phyloP scores from a whole-genome alignment of 148 eudicot species.

The Limonium bicolor region DNA sequence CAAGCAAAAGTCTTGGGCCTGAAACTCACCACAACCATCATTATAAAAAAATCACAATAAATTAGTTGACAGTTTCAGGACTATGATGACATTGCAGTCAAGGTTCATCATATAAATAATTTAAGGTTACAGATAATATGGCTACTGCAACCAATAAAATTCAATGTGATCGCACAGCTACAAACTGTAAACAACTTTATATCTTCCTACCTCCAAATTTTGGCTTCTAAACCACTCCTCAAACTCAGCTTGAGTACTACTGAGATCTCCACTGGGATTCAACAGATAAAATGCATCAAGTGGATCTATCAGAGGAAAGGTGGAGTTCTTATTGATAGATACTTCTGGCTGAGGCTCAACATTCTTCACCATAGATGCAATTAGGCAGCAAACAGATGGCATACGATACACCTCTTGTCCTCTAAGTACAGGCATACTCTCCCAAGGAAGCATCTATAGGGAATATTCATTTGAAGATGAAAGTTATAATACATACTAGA shows the following conservation, averaged over 20 bases:
- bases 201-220: constrained; percentile 58
- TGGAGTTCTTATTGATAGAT: constrained; percentile 10
- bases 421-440: constrained; percentile 68
- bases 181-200: too few relatives aligned
- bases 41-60: too few relatives aligned
- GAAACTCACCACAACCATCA: too few relatives aligned
- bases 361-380: constrained; percentile 39
- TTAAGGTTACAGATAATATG: too few relatives aligned
- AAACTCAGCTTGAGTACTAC: constrained; percentile 57
- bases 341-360: constrained; percentile 16
- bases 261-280: constrained; percentile 92
- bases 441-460: constrained; percentile 94
- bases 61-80: too few relatives aligned
- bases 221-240: constrained; percentile 74
- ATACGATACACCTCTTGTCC: constrained; percentile 85
- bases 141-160: too few relatives aligned
- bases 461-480: background rate
- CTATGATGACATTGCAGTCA: too few relatives aligned
- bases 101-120: too few relatives aligned
- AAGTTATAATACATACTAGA: background rate
- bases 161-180: too few relatives aligned
- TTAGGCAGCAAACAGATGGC: constrained; percentile 75
- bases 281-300: constrained; percentile 82
- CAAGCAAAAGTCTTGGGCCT: too few relatives aligned
- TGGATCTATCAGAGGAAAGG: constrained; percentile 75